Evolutionary conservation across 768 basidiomycete species (phyloP), one percentile per base, ranked within the genome.

Genomic region (Trametes sanguinea): DNA sequence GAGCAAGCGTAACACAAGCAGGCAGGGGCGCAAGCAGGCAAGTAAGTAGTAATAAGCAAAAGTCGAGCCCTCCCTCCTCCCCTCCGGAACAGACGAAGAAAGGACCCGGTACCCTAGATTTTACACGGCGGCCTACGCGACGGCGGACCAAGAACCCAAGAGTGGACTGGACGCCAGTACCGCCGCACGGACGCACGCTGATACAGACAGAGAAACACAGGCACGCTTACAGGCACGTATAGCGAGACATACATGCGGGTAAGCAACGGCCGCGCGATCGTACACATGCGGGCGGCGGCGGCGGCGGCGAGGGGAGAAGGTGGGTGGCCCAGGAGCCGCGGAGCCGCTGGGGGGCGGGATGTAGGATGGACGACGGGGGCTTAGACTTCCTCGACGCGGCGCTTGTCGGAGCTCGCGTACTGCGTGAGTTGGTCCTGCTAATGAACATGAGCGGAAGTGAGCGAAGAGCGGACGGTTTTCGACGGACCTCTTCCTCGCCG

Each of bases 381-480:
- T 61, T 22, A 47, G 46, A 61, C 53, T 35, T 54, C 60, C 40
- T 61, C 60, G 52, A 61, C 60, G 37, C 35, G 45, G 39, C 33
- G 60, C 53, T 61, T 61, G 60, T 61, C 60, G 22, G 46, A 48
- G 60, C 53, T 48, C 42, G 46, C 52, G 52, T 54, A 54, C 60
- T 61, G 51, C n/a, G 57, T 33, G 17, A 33, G n/a, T 42, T 44
- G n/a, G 42, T n/a, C n/a, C 42, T 37, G 35, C 35, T 37, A 11
- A 37, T 11, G 6, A 37, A 6, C 11, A 37, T 37, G 35, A 37
- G 35, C 35, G 35, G 35, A 37, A 37, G 11, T 6, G 35, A 6
- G 35, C 35, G 35, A 37, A 37, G 35, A 37, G 35, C 35, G 35
- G 35, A 37, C 6, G 11, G 11, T 6, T 6, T 5, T 11, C 6